Evolutionary conservation across 768 basidiomycete species (phyloP).

Genomic region (Tulasnella sp.): DNA sequence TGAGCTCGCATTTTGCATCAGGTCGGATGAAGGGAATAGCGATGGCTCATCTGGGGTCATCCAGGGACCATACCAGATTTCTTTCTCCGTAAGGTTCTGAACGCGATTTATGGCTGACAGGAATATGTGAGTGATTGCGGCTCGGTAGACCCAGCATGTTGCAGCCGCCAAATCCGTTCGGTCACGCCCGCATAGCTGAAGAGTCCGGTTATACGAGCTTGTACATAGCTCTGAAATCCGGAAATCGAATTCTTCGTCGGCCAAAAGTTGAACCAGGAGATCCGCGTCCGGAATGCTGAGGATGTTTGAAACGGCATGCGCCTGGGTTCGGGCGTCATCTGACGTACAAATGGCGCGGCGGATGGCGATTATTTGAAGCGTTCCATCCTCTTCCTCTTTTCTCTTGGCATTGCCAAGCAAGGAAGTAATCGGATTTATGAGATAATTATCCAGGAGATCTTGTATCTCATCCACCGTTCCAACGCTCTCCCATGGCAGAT

Average conservation of each 20-base stretch:
- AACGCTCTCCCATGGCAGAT: too few species aligned
- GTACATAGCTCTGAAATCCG: background rate
- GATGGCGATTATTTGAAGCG: background rate
- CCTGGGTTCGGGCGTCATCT: background rate
- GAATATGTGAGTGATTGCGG: background rate
- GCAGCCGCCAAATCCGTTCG: background rate
- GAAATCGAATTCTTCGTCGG: background rate
- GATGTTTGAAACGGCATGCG: background rate
- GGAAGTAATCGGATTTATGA: too few species aligned
- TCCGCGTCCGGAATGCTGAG: background rate
- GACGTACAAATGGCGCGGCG: background rate
- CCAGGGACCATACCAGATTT: too few species aligned
- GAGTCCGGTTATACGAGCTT: background rate
- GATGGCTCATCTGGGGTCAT: too few species aligned
- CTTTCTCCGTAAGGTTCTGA: too few species aligned
- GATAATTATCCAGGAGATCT: background rate
- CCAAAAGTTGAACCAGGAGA: background rate
- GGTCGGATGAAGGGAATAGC: background rate
- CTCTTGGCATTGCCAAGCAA: too few species aligned
- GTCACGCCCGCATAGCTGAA: background rate
- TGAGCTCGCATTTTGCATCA: background rate
- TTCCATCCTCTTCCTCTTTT: background rate
- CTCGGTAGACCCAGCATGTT: background rate
- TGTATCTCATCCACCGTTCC: too few species aligned
- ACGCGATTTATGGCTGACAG: too few species aligned